Evolutionary conservation across 371 early-diverging fungal genomes (phyloP).

Genomic region (Mucor racemosus): DNA sequence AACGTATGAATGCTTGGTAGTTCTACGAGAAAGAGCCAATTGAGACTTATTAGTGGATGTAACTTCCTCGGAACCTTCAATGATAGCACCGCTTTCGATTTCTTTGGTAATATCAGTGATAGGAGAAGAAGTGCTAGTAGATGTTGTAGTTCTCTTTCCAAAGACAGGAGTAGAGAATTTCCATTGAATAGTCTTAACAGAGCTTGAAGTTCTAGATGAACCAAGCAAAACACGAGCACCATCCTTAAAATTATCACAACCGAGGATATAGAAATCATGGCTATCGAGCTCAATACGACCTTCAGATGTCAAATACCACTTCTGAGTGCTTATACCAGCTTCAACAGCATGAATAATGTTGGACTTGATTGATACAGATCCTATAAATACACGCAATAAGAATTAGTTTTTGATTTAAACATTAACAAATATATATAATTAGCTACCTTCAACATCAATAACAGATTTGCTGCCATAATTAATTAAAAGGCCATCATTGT

Average conservation of each 20-base stretch:
- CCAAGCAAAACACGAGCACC: conserved; percentile 17
- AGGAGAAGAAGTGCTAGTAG: neutral
- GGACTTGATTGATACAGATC: conserved; percentile 23
- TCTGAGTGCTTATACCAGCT: conserved; percentile 34
- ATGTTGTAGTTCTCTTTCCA: conserved; percentile 29
- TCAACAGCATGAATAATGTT: conserved; percentile 28
- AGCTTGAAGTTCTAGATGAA: conserved; percentile 4
- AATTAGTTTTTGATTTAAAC: neutral
- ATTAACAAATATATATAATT: neutral
- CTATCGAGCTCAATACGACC: conserved; percentile 43
- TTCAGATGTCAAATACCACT: conserved; percentile 48
- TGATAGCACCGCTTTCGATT: conserved; percentile 26
- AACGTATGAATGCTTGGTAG: conserved; percentile 13
- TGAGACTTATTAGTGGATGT: conserved; percentile 13
- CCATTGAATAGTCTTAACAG: conserved; percentile 35
- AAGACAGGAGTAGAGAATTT: conserved; percentile 48
- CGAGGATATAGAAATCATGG: conserved; percentile 33
- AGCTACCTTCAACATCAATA: conserved; percentile 43
- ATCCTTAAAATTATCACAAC: conserved; percentile 24
- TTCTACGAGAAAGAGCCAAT: conserved; percentile 11
- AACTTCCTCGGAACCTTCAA: conserved; percentile 32
- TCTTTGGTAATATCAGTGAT: conserved; percentile 23
- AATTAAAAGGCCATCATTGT: conserved; percentile 53
- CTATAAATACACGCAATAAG: conserved; percentile 10
- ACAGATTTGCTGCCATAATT: conserved; percentile 57